Evolutionary conservation across 495 filamentous ascomycete genomes (phyloP), one percentile per base, ranked within the genome.

Genomic region (Penicillium samsonianum): DNA sequence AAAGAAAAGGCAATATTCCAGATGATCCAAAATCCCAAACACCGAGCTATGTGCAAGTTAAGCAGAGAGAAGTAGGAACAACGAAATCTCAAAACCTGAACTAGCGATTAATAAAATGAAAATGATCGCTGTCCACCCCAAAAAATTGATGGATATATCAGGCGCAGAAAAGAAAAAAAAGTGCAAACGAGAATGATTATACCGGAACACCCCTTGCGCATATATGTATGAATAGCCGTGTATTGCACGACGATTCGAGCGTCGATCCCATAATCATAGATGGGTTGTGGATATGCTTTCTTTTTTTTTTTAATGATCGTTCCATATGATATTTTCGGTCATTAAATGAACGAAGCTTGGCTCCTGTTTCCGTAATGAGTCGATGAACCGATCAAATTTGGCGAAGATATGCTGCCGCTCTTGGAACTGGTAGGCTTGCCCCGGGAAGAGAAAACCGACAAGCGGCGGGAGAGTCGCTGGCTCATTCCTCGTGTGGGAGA

Each of bases 371-470:
- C 58, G 25, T 62, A 60, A 17, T 72, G 71, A 31, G 55, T 73
- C 38, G 71, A 73, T 30, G 73, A 68, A 9, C 73, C 70, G 59
- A 77, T 76, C 61, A 76, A 41, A 57, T 76, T 73, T 25, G 74
- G 74, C 48, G 71, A 64, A 7, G 73, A 76, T 49, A 76, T 77
- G 20, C 72, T 73, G 1, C 60, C 62, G 1, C 26, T 16, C 43
- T 63, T 52, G n/a, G 65, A 43, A 0, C 57, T 45, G 7, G 53
- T 42, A 11, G 58, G 45, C 45, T 67, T 68, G 35, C 61, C 61
- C 20, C 65, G 46, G 1, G 45, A 56, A 28, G 65, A 67, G 48
- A 70, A 71, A 14, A 68, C 61, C 10, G 63, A 68, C n/a, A 67
- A 41, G 14, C 62, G 54, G 11, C 64, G 57, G 0, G 67, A 65